phyloP scores from a whole-genome alignment of 768 basidiomycete species.

The Suillus cothurnatus region DNA sequence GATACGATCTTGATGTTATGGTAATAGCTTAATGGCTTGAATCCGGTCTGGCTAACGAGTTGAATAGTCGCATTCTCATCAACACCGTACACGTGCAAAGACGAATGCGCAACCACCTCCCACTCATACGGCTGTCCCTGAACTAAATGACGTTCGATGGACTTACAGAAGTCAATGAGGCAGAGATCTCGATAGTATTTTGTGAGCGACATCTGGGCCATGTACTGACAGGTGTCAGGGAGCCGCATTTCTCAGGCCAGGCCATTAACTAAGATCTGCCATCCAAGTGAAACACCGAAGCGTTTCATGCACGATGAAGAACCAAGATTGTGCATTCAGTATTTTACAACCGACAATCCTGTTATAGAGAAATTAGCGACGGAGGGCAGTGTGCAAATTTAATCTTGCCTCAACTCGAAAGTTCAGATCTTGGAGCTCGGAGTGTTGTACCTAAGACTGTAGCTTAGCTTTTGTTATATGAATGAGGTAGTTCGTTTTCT shows the following conservation, averaged over 20 bases:
- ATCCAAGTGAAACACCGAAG: neutral
- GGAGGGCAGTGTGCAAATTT: neutral
- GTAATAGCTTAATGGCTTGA: neutral
- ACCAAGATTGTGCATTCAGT: neutral
- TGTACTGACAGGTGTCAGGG: neutral
- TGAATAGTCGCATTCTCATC: too few species aligned
- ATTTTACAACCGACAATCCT: neutral
- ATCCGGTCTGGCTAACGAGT: too few species aligned
- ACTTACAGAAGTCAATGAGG: too few species aligned
- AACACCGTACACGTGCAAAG: neutral
- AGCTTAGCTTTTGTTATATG: constrained; percentile 72
- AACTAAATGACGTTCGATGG: neutral
- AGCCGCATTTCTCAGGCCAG: neutral
- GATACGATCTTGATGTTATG: constrained; percentile 3
- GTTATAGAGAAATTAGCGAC: neutral
- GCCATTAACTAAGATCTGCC: neutral
- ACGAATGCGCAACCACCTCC: neutral
- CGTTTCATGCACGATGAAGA: neutral
- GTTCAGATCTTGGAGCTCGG: neutral
- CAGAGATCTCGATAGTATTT: too few species aligned
- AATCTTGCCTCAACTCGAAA: neutral
- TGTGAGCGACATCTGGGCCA: too few species aligned
- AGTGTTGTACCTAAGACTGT: constrained; percentile 19
- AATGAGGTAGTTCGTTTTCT: constrained; percentile 77
- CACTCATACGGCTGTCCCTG: neutral